Evolutionary conservation across 1,139 yeast species (phyloP).

Genomic region (Meyerozyma athensensis): DNA sequence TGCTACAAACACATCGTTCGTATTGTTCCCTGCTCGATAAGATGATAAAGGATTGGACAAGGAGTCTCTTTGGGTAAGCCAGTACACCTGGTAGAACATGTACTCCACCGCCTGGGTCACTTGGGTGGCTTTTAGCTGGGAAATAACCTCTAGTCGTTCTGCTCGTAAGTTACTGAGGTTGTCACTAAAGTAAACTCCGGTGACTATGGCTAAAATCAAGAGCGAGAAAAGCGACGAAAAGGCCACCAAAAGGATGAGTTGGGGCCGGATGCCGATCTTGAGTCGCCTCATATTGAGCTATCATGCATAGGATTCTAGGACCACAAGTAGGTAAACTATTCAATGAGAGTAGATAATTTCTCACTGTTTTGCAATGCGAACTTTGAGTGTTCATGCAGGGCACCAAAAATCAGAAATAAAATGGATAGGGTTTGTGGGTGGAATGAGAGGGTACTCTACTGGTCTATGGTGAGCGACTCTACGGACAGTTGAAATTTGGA

Average conservation of each 20-base stretch:
- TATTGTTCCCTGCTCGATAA: slow-evolving; percentile 66
- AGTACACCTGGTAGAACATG: slow-evolving; percentile 64
- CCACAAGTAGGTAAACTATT: neutral
- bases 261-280: slow-evolving; percentile 57
- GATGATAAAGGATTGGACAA: slow-evolving; percentile 57
- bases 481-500: neutral
- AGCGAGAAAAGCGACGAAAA: slow-evolving; percentile 74
- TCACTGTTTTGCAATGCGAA: neutral
- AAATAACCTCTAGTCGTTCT: slow-evolving; percentile 70
- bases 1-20: slow-evolving; percentile 33
- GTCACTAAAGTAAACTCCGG: slow-evolving; percentile 72
- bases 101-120: slow-evolving; percentile 61
- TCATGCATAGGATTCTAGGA: neutral
- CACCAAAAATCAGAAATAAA: too few relatives aligned
- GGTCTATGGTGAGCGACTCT: neutral
- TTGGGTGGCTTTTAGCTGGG: slow-evolving; percentile 78
- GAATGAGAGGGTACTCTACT: neutral
- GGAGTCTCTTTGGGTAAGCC: slow-evolving; percentile 61
- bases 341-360: neutral
- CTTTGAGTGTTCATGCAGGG: neutral
- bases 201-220: slow-evolving; percentile 67
- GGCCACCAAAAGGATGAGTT: slow-evolving; percentile 75
- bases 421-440: too few relatives aligned
- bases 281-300: slow-evolving; percentile 31
- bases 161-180: slow-evolving; percentile 61